A percentile compares a stretch with the other conserved stretches of the same genome.
Conservation (phyloP, 805 yeast genomes). For the Jamesozyma gamospora region DNA sequence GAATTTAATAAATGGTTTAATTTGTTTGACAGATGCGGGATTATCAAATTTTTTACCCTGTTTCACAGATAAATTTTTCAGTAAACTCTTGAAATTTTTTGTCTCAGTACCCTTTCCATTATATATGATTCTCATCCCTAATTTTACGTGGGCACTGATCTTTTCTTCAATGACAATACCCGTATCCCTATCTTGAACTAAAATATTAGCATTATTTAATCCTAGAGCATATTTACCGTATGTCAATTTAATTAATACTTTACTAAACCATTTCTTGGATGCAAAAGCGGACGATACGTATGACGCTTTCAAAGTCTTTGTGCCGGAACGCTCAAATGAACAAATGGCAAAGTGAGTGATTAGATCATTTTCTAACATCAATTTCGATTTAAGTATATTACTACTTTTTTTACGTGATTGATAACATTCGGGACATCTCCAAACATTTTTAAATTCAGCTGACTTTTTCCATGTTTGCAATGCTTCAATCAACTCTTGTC, state of each 20-base stretch:
- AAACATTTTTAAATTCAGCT: constrained; percentile 37
- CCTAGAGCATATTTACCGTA: constrained; percentile 85
- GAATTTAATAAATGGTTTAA: constrained; percentile 68
- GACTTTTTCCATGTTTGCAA: constrained; percentile 34
- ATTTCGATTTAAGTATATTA: constrained; percentile 26
- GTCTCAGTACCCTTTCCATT: constrained; percentile 57
- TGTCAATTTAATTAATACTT: constrained; percentile 69
- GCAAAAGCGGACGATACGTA: constrained; percentile 78
- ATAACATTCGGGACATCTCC: constrained; percentile 74
- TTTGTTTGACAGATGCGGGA: constrained; percentile 54
- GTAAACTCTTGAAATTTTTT: constrained; percentile 47
- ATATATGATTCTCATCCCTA: constrained; percentile 79
- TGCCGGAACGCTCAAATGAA: constrained; percentile 54
- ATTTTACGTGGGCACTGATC: constrained; percentile 76
- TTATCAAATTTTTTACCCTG: constrained; percentile 81
- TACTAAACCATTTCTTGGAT: constrained; percentile 80
- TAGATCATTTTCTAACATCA: constrained; percentile 43
- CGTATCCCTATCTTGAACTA: constrained; percentile 84
- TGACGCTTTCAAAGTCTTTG: constrained; percentile 50
- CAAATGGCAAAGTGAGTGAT: constrained; percentile 86
- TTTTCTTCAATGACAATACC: constrained; percentile 90
- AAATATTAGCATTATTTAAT: constrained; percentile 82
- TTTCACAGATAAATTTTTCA: constrained; percentile 57
- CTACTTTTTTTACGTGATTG: constrained; percentile 44
- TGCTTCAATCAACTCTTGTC: constrained; percentile 37